Evolutionary conservation across 208 protist genomes (phyloP).

Genomic region (Porcisia hertigi): DNA sequence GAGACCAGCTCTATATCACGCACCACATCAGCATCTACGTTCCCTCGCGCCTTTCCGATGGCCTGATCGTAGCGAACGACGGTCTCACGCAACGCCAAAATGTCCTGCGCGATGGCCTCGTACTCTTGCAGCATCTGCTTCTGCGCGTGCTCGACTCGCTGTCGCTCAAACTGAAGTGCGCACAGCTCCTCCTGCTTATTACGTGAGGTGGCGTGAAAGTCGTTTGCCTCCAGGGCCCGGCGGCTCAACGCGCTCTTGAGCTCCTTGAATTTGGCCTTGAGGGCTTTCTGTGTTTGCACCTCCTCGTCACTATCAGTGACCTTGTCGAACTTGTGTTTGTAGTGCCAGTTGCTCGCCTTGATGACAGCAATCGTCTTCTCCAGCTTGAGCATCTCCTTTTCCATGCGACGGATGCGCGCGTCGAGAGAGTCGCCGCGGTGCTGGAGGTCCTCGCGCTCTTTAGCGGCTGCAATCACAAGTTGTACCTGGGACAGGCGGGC

Average conservation of each 20-base stretch:
- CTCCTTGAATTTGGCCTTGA: conserved; percentile 68
- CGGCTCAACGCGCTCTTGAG: conserved; percentile 67
- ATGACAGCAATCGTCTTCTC: conserved; percentile 82
- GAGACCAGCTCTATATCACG: conserved; percentile 66
- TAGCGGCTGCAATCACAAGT: conserved; percentile 80
- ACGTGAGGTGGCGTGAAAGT: conserved; percentile 53
- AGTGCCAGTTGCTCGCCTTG: conserved; percentile 74
- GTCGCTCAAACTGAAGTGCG: conserved; percentile 33
- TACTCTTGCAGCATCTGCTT: conserved; percentile 49
- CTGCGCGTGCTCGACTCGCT: conserved; percentile 33
- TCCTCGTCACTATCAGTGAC: conserved; percentile 60
- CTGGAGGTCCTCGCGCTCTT: conserved; percentile 88
- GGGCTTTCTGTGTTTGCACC: conserved; percentile 47
- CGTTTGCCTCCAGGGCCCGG: conserved; percentile 62
- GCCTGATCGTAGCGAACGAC: conserved; percentile 70
- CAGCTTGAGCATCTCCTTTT: conserved; percentile 78
- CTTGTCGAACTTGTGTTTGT: conserved; percentile 76
- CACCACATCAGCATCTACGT: conserved; percentile 35
- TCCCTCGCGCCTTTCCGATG: conserved; percentile 41
- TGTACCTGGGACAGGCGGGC: conserved; percentile 77
- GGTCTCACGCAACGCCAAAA: conserved; percentile 51
- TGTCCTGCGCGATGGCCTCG: conserved; percentile 36
- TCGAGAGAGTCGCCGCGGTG: conserved; percentile 81
- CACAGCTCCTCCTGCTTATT: conserved; percentile 55
- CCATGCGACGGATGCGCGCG: conserved; percentile 69